Evolutionary conservation across 2,329 filamentous ascomycete species (phyloP).

Genomic region (Didymella arachidicola): DNA sequence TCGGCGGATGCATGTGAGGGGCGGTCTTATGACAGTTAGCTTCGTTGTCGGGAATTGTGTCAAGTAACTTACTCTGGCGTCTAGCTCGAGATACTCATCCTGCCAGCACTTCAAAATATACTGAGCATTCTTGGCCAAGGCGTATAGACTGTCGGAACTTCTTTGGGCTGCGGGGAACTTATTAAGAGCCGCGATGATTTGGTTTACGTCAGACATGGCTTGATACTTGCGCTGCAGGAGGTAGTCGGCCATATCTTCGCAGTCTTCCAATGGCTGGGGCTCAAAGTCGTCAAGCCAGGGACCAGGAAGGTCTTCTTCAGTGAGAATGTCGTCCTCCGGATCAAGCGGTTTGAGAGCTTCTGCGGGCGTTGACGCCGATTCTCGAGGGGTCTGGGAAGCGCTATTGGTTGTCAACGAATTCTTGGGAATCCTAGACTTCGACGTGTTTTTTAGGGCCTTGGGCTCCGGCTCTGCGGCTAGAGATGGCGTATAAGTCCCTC

Average conservation of each 20-base stretch:
- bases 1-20: constrained; percentile 59
- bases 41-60: not conserved
- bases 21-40: constrained; percentile 52
- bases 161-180: constrained; percentile 54
- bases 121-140: constrained; percentile 63
- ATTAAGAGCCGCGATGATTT: constrained; percentile 54
- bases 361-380: constrained; percentile 36
- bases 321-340: constrained; percentile 46
- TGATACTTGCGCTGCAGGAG: constrained; percentile 52
- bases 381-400: constrained; percentile 38
- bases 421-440: constrained; percentile 29
- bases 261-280: constrained; percentile 43
- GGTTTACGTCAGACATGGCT: constrained; percentile 54
- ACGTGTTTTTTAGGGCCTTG: constrained; percentile 19
- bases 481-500: constrained; percentile 18
- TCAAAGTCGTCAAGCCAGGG: constrained; percentile 44
- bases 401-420: constrained; percentile 34
- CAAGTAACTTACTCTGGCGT: constrained; percentile 48
- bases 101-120: constrained; percentile 63
- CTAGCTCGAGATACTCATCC: constrained; percentile 66
- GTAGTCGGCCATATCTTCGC: constrained; percentile 52
- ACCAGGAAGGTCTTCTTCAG: constrained; percentile 48
- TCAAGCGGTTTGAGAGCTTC: constrained; percentile 36
- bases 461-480: constrained; percentile 17
- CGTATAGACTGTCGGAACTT: constrained; percentile 62